Base-by-base conservation (phyloP, 2,329 filamentous ascomycete genomes). In the Ceratocystis cubensis region DNA sequence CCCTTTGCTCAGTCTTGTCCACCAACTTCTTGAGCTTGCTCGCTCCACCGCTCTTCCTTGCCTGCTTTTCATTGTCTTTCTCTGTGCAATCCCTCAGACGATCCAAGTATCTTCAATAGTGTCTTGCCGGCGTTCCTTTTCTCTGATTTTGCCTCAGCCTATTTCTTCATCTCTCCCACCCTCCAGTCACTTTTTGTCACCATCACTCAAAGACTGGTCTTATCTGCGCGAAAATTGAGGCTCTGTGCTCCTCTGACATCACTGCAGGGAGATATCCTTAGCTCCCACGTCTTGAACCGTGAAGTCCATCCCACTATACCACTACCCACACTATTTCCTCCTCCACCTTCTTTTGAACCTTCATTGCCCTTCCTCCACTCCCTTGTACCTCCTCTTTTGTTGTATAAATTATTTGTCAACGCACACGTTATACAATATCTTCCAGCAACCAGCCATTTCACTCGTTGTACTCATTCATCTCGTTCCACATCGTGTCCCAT, bases 171-270 rank as follows among this genome's bases (percentile, higher is more conserved):
- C 53, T 6, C 53, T 37, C 8, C 33, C 17, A 57, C 28, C 15
- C 22, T 7, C 20, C 56, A 20, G 10, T 25, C 22, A 25, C 22
- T 28, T 53, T 17, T 59, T 28, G 25, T 37, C 28, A 37, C n/a
- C 33, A 15, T 7, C 56, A 37, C 28, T n/a, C 4, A 8, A 59
- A n/a, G 5, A 30, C 28, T n/a, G 28, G 56, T 30, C 28, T 37
- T 59, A 37, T 59, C 56, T 59, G 33, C 28, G 8, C 17, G 8
- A 28, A 41, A 59, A 59, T 59, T 59, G 56, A 59, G 56, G 56
- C 56, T 59, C 56, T 59, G 56, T 45, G 37, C 61, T 63, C 37
- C 37, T 41, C 61, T 63, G 61, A 63, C 61, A 63, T 63, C 61
- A 48, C 61, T 63, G 61, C 45, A 63, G 45, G 45, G 25, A 63